Evolutionary conservation across 257 asterid species (phyloP).

Genomic region (Orobanche coerulescens): DNA sequence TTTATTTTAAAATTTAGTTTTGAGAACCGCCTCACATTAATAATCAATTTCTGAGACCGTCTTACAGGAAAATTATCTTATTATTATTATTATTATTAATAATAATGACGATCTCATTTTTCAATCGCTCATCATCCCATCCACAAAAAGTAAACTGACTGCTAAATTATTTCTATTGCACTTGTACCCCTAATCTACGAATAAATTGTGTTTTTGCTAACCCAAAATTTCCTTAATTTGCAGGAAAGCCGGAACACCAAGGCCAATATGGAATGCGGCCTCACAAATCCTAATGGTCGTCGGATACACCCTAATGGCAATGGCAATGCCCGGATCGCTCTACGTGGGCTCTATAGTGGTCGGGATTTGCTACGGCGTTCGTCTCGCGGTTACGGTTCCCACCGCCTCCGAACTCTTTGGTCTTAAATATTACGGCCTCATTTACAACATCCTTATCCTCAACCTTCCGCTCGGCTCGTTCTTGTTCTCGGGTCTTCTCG

Average conservation of each 20-base stretch:
- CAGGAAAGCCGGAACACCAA: constrained; percentile 55
- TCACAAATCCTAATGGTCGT: constrained; percentile 60
- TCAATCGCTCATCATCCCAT: no score
- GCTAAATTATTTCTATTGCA: no score
- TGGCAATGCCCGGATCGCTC: constrained; percentile 57
- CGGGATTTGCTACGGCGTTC: constrained; percentile 63
- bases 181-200: no score
- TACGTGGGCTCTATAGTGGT: constrained; percentile 61
- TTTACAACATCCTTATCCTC: constrained; percentile 61
- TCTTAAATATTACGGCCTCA: constrained; percentile 62
- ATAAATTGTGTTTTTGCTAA: no score
- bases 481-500: constrained; percentile 71
- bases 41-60: no score
- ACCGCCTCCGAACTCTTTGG: constrained; percentile 74
- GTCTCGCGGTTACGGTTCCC: constrained; percentile 52
- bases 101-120: no score
- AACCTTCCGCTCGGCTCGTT: constrained; percentile 70
- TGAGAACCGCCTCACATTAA: no score
- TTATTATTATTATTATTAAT: no score
- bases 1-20: no score
- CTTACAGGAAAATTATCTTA: no score
- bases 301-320: constrained; percentile 56
- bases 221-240: no score
- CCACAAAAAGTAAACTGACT: no score
- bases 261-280: constrained; percentile 78